Percentiles rank a stretch among this genome's conserved stretches.
phyloP scores from a whole-genome alignment of 2,329 filamentous ascomycete species.

The Xylariales sp. region DNA sequence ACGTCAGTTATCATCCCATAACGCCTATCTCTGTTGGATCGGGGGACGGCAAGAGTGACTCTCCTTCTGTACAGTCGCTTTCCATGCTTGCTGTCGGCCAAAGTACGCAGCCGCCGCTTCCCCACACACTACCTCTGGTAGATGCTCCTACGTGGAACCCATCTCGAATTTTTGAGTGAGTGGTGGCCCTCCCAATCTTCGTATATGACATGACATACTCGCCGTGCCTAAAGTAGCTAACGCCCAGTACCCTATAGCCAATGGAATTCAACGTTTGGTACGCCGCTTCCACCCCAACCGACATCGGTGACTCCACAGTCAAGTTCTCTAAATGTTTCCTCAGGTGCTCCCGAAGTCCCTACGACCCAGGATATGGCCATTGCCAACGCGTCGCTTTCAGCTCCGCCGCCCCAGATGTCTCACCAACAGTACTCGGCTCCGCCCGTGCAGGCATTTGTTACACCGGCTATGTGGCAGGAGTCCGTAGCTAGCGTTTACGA shows the following conservation, averaged over 20 bases:
- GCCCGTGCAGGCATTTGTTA: slow-evolving; percentile 70
- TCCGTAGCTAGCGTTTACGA: slow-evolving; percentile 77
- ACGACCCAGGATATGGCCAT: slow-evolving; percentile 65
- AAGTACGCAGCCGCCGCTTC: slow-evolving; percentile 64
- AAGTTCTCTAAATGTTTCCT: slow-evolving; percentile 64
- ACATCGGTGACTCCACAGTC: slow-evolving; percentile 58
- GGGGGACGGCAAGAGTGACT: slow-evolving; percentile 81
- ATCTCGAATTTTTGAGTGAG: slow-evolving; percentile 89
- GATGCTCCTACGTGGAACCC: slow-evolving; percentile 84
- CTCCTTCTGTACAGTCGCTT: slow-evolving; percentile 76
- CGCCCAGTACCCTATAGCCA: slow-evolving; percentile 68
- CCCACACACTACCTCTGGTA: slow-evolving; percentile 68
- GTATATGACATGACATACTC: not conserved
- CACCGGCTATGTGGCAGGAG: slow-evolving; percentile 79
- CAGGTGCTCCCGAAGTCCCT: slow-evolving; percentile 66
- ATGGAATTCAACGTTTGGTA: slow-evolving; percentile 95
- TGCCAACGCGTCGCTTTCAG: slow-evolving; percentile 58
- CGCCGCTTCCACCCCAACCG: slow-evolving; percentile 62
- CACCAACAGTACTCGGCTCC: slow-evolving; percentile 65
- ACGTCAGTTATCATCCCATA: slow-evolving; percentile 81
- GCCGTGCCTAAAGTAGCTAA: slow-evolving; percentile 29
- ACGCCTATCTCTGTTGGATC: slow-evolving; percentile 81
- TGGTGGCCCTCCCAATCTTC: slow-evolving; percentile 40
- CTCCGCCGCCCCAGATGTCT: slow-evolving; percentile 59
- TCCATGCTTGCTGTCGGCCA: slow-evolving; percentile 74